A percentile compares a stretch with the other conserved stretches of the same genome.
Conservation (phyloP, 306 rosid genomes). For the Cucumis hystrix region DNA sequence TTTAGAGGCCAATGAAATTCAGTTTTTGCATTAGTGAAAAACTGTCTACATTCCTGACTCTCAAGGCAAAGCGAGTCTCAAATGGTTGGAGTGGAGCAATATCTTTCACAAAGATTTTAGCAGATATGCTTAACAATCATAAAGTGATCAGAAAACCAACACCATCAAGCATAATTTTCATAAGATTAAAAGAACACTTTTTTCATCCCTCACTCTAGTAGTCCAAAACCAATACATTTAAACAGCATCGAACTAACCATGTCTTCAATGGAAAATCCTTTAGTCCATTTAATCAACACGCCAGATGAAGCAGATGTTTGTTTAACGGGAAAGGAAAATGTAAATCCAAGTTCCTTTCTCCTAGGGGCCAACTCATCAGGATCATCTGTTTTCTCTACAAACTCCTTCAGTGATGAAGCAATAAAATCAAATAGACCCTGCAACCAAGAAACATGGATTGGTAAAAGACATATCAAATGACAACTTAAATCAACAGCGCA, state of each 20-base stretch:
- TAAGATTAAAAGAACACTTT: not conserved
- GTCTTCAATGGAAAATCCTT: constrained; percentile 58
- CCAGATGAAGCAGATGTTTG: constrained; percentile 70
- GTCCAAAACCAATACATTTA: not conserved
- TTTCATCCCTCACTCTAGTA: constrained; percentile 3
- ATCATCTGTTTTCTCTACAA: constrained; percentile 41
- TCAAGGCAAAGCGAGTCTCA: not conserved
- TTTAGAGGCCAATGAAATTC: not conserved
- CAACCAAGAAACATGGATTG: not conserved
- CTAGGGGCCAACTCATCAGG: constrained; percentile 27
- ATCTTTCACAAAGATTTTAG: not conserved
- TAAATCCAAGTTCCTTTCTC: constrained; percentile 74
- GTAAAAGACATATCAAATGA: not conserved
- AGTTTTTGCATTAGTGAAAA: not conserved
- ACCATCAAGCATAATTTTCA: not conserved
- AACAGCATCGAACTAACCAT: constrained; percentile 49
- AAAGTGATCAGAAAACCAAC: not conserved
- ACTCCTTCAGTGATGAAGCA: constrained; percentile 54
- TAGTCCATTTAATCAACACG: constrained; percentile 81
- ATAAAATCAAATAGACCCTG: constrained; percentile 85
- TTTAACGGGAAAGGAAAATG: constrained; percentile 86
- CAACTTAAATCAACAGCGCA: not conserved
- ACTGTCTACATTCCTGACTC: not conserved
- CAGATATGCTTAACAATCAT: not conserved
- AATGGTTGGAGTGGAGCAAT: not conserved